Base-by-base conservation (phyloP, 2,329 filamentous ascomycete genomes). In the Massarina eburnea region DNA sequence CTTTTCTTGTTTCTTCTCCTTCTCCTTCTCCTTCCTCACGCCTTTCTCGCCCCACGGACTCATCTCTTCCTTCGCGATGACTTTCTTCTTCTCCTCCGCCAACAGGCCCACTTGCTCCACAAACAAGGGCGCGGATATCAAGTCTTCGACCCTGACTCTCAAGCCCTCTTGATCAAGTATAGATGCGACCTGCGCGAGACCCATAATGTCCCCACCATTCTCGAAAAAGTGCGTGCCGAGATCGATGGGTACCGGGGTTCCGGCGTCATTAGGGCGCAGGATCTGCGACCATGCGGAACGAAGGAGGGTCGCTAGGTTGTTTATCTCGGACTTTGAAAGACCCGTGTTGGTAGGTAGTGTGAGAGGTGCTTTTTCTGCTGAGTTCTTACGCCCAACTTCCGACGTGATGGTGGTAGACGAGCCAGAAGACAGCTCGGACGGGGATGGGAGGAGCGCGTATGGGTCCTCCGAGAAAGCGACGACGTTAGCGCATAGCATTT, bases 181-280 rank as follows among this genome's bases (percentile, higher is more conserved):
- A 14, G 56, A 58, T 0, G 61, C 54, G 18, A 69, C 49, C 43
- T 67, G 64, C 18, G 64, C 64, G 8, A 66, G 42, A 12, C 61
- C 64, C 58, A 68, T 66, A 24, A 69, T 64, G 34, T 66, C 64
- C 1, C 64, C 66, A 14, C 64, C 62, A 2, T 67, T 56, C 21
- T 66, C 54, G 57, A 67, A 69, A 49, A 67, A 69, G 41, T 61
- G 57, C 15, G 64, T 64, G 22, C 41, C 45, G 6, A 66, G 46
- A 8, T 66, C 58, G 6, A 61, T 47, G 8, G 47, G 20, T 4
- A 54, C 41, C 0, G 58, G 58, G 1, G 49, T 32, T 19, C 59
- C 59, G 24, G 55, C 53, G 3, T 61, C 57, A 35, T 60, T 52
- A 12, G 20, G 14, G 30, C 62, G 57, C 8, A 68, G 49, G 17